These are phyloP conservation scores for Chimonanthus praecox DNA, from an alignment of 164 flowering plant species.

Conservation along the genomic window DNA sequence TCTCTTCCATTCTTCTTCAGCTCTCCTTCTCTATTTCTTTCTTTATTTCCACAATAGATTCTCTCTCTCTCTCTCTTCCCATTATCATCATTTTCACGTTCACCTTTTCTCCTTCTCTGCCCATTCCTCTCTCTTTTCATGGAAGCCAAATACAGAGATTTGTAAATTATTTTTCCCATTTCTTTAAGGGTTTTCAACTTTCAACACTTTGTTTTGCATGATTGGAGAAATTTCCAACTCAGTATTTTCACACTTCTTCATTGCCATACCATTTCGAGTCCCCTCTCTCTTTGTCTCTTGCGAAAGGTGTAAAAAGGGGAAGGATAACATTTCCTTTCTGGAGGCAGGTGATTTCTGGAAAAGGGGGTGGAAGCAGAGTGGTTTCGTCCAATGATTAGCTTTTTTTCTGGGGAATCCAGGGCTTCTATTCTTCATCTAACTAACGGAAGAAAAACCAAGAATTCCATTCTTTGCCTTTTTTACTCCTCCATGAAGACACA, in stretches of 20 bases:
- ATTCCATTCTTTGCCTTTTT: no score
- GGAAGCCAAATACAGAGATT: neutral
- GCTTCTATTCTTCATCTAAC: neutral
- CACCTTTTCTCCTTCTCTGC: neutral
- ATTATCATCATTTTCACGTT: neutral
- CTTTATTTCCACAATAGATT: neutral
- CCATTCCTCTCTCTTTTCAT: neutral
- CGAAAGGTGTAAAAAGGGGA: no score
- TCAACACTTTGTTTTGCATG: no score
- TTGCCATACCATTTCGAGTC: no score
- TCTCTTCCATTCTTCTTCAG: neutral
- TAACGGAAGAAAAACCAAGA: neutral
- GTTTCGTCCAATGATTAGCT: no score
- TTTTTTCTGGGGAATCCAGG: neutral
- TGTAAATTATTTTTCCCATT: neutral
- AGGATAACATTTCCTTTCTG: no score
- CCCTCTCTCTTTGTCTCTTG: no score
- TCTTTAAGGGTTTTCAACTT: neutral
- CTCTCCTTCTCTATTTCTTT: neutral
- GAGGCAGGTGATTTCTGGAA: no score
- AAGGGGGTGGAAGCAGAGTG: no score
- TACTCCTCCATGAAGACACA: neutral
- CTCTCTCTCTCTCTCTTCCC: neutral
- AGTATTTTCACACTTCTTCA: no score
- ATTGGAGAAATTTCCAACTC: no score